phyloP scores from a whole-genome alignment of 495 filamentous ascomycete genomes.

The Bryoglossum gracile region DNA sequence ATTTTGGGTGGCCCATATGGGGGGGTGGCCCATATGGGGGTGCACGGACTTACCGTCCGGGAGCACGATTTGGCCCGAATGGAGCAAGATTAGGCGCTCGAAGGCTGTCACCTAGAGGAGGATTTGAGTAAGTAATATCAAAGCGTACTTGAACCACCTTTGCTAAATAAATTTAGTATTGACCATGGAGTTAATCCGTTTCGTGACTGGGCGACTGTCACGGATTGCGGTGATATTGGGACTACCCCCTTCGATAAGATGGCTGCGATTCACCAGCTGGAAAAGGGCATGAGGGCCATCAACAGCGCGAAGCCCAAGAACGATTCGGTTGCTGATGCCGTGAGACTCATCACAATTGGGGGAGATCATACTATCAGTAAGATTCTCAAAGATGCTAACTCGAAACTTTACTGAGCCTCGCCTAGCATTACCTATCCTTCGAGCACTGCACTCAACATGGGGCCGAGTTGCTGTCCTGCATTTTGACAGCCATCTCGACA shows the following conservation, averaged over 20 bases:
- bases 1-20: no score
- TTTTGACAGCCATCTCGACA: conserved; percentile 56
- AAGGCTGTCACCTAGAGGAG: conserved; percentile 21
- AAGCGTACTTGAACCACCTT: not conserved
- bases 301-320: conserved; percentile 28
- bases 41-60: conserved; percentile 73
- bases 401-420: not conserved
- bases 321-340: conserved; percentile 40
- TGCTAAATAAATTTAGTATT: conserved; percentile 23
- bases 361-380: conserved; percentile 44
- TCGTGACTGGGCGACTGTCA: conserved; percentile 46
- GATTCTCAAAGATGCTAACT: not conserved
- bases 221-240: conserved; percentile 62
- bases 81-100: conserved; percentile 67
- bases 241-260: conserved; percentile 56
- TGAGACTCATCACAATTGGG: conserved; percentile 52
- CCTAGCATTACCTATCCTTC: conserved; percentile 41
- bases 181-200: conserved; percentile 51
- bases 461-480: conserved; percentile 57
- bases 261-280: conserved; percentile 56
- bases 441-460: conserved; percentile 28
- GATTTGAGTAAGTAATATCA: conserved; percentile 19
- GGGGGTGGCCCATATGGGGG: no score
- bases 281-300: conserved; percentile 48
- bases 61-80: conserved; percentile 67